A percentile compares a stretch with the other conserved stretches of the same genome.
Conservation (phyloP, 805 yeast genomes). For the Suhomyces canberraensis region DNA sequence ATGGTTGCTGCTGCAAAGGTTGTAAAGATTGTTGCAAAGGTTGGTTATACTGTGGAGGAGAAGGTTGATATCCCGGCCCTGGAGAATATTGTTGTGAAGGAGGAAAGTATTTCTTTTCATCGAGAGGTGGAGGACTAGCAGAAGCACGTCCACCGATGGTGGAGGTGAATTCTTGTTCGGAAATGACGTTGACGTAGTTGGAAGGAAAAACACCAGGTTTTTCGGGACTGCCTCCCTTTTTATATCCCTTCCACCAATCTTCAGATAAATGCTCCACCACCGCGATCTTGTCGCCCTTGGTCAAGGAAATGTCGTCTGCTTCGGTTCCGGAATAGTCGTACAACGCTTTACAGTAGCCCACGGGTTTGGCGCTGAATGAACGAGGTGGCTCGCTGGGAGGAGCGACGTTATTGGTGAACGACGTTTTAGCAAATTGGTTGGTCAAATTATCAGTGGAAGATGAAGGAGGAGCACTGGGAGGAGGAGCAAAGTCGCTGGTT, state of each 20-base stretch:
- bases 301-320: constrained; percentile 65
- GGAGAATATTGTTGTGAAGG: constrained; percentile 16
- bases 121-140: constrained; percentile 15
- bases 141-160: constrained; percentile 1
- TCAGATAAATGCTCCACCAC: constrained; percentile 70
- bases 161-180: constrained; percentile 28
- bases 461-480: constrained; percentile 8
- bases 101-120: constrained; percentile 15
- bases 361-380: constrained; percentile 16
- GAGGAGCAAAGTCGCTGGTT: constrained; percentile 8
- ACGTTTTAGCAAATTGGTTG: constrained; percentile 10
- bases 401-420: constrained; percentile 14
- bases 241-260: constrained; percentile 89
- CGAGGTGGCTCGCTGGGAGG: constrained; percentile 20
- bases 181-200: constrained; percentile 62
- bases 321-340: constrained; percentile 63
- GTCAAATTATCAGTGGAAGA: constrained; percentile 13
- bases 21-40: constrained; percentile 3
- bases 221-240: constrained; percentile 33
- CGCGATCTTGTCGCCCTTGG: constrained; percentile 64
- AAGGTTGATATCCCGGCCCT: constrained; percentile 10
- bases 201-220: constrained; percentile 84
- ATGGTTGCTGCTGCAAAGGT: constrained; percentile 8
- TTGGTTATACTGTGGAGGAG: constrained; percentile 16
- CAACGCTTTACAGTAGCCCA: constrained; percentile 55